These are phyloP conservation scores for Capsella rubella DNA, from an alignment of 441 rosid species.

Conservation along the genomic window DNA sequence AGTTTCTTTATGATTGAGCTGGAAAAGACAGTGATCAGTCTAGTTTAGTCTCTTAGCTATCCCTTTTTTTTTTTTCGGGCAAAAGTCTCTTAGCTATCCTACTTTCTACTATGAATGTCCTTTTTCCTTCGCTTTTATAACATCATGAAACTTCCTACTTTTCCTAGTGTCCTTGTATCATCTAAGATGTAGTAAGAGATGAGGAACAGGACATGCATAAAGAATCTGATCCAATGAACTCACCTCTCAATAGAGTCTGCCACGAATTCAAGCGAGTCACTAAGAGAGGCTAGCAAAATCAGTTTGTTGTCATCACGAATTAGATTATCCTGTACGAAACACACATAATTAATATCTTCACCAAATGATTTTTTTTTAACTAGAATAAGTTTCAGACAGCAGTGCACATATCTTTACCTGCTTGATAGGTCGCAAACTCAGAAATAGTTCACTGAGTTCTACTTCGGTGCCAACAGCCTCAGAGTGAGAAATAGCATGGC, in stretches of 20 bases:
- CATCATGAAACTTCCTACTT: slow-evolving; percentile 7
- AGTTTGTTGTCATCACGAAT: slow-evolving; percentile 96
- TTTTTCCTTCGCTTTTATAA: slow-evolving; percentile 13
- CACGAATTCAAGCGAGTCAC: slow-evolving; percentile 98
- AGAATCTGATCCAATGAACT: slow-evolving; percentile 42
- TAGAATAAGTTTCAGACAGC: slow-evolving; percentile 19
- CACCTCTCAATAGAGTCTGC: slow-evolving; percentile 98
- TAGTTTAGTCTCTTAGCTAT: slow-evolving; percentile 18
- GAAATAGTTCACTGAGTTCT: slow-evolving; percentile 73
- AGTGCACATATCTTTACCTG: slow-evolving; percentile 58
- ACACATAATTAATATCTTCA: slow-evolving; percentile 16
- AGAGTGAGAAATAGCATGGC: slow-evolving; percentile 57
- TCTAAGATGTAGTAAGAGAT: slow-evolving; percentile 24
- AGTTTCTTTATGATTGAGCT: slow-evolving; percentile 24
- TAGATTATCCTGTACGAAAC: slow-evolving; percentile 80
- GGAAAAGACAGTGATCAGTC: slow-evolving; percentile 22
- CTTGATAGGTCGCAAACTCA: slow-evolving; percentile 82
- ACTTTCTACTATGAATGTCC: background rate
- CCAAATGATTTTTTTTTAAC: background rate
- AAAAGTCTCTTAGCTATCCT: background rate
- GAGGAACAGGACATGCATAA: slow-evolving; percentile 29
- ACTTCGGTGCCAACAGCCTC: slow-evolving; percentile 65
- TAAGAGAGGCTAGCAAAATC: slow-evolving; percentile 91
- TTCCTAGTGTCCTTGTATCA: slow-evolving; percentile 26
- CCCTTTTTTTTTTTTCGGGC: background rate